phyloP scores from a whole-genome alignment of 2,329 filamentous ascomycete genomes.

The Pseudomassariella vexata region DNA sequence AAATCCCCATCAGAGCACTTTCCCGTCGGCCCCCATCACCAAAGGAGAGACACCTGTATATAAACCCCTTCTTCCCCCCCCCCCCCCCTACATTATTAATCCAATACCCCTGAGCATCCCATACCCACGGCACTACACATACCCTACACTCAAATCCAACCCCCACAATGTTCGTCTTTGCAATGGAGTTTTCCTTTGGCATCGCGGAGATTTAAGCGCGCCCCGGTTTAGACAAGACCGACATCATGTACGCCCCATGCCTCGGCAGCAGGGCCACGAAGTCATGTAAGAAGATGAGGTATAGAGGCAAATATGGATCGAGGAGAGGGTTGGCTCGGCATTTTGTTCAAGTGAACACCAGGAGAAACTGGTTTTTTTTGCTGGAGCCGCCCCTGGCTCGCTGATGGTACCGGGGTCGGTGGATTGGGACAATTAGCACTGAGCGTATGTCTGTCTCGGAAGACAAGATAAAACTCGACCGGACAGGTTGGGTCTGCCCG shows the following conservation, averaged over 20 bases:
- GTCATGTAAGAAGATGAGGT: constrained; percentile 27
- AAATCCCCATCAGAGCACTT: constrained; percentile 7
- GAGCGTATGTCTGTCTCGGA: too few relatives aligned
- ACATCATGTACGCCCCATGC: constrained; percentile 27
- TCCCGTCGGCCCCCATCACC: constrained; percentile 9
- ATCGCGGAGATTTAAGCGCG: constrained; percentile 21
- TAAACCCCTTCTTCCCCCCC: constrained; percentile 18
- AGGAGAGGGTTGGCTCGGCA: constrained; percentile 9
- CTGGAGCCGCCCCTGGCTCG: too few relatives aligned
- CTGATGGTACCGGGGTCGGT: too few relatives aligned
- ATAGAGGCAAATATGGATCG: constrained; percentile 14
- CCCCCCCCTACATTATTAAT: constrained; percentile 21
- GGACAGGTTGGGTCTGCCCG: too few relatives aligned
- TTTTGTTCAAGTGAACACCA: constrained; percentile 25
- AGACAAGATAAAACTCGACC: too few relatives aligned
- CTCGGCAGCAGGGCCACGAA: constrained; percentile 22
- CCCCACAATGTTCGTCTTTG: constrained; percentile 15
- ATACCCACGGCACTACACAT: constrained; percentile 17
- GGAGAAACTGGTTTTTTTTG: too few relatives aligned
- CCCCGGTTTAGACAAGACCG: constrained; percentile 26
- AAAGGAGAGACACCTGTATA: constrained; percentile 24
- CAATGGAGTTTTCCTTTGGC: constrained; percentile 28
- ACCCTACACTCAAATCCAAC: constrained; percentile 13
- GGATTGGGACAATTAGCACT: too few relatives aligned
- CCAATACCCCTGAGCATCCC: constrained; percentile 22